Base-by-base conservation (phyloP, 129 eudicot genomes). In the Lactuca sativa region DNA sequence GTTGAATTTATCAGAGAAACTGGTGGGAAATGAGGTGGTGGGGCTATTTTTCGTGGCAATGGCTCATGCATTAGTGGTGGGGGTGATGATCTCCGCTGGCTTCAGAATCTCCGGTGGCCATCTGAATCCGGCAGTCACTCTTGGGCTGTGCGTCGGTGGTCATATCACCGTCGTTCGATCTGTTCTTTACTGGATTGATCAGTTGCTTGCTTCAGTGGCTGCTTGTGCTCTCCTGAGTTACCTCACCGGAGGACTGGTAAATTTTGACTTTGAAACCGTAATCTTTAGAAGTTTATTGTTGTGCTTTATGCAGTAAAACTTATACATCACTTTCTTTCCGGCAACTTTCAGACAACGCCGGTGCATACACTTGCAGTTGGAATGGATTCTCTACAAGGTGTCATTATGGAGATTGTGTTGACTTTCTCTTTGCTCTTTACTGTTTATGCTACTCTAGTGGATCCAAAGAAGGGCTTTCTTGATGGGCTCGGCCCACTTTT, bases 31-130 rank as follows among this genome's bases (percentile, higher is more conserved):
- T 69, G 83, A 86, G 51, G 77, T 87, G 38, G 90, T 83, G 63
- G 95, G 96, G 34, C 74, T 93, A 3, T 71, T 93, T 44, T 85
- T 85, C 10, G 98, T 87, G 64, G 96, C 96, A 1, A 65, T 86
- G 61, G 89, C 96, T 41, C 96, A 89, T 77, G 78, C 88, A 7
- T 66, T 93, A 6, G 95, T 85, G 62, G 96, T 83, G 69, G 95
- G 82, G 6, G 96, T 86, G 83, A 89, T 78, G 95, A 86, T 92
- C 47, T 80, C 95, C 0, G 95, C 92, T 9, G 98, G 92, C 15
- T 76, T 89, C 5, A 82, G 89, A 18, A 85, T 93, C 61, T 85
- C 92, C 32, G 98, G 96, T 7, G 98, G 96, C 13, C 97, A 91
- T 59, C 55, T 91, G 6, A 91, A 91, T 76, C 97, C 97, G 3